These are phyloP conservation scores for Chimonanthus praecox DNA, from an alignment of 164 flowering plant genomes.

Conservation along the genomic window DNA sequence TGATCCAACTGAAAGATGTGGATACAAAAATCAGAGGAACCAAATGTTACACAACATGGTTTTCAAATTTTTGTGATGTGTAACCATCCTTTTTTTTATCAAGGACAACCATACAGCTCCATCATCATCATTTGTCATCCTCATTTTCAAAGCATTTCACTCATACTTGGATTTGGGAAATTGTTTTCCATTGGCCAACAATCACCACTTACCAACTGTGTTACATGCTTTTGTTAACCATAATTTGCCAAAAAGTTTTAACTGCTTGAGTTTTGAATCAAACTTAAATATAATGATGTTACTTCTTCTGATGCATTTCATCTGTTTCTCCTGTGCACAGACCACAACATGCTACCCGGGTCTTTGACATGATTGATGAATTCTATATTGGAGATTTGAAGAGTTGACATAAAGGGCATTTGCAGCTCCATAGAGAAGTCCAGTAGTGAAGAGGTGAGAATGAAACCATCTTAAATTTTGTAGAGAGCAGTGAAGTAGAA, in stretches of 20 bases:
- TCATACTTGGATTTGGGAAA: no score
- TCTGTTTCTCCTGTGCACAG: constrained; percentile 32
- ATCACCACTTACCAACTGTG: neutral
- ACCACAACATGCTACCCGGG: constrained; percentile 96
- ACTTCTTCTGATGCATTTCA: neutral
- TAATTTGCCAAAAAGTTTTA: neutral
- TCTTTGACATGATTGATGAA: constrained; percentile 92
- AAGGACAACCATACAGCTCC: neutral
- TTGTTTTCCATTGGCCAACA: neutral
- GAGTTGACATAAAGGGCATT: neutral
- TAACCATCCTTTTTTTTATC: neutral
- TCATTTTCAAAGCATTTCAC: no score
- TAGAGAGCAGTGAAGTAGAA: neutral
- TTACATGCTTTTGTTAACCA: neutral
- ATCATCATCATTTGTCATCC: no score
- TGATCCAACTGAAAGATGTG: no score
- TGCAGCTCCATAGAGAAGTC: no score
- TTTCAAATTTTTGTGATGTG: neutral
- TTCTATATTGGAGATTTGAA: constrained; percentile 75
- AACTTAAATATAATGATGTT: neutral
- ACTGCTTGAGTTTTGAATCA: neutral
- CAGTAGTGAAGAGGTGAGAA: constrained; percentile 10
- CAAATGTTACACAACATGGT: neutral
- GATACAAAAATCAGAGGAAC: neutral
- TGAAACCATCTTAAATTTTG: neutral